Conservation (phyloP, 805 yeast genomes). For the Yarrowia sp. region DNA sequence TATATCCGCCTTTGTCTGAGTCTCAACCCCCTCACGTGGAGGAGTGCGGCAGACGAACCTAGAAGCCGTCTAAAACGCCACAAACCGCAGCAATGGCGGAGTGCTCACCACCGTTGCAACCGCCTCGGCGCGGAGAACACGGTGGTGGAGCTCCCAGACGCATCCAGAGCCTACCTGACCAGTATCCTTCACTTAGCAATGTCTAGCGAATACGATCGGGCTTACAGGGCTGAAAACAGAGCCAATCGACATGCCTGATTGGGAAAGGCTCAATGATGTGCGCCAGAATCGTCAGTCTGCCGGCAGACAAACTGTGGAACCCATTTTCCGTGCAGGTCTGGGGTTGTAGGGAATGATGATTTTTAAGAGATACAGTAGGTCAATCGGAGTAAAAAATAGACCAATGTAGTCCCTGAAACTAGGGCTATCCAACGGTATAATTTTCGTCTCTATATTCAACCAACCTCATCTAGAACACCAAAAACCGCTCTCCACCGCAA, state of each 20-base stretch:
- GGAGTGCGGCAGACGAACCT: conserved; percentile 25
- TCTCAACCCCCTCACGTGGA: conserved; percentile 14
- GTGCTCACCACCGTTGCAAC: neutral
- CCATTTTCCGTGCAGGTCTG: no score
- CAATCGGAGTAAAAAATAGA: no score
- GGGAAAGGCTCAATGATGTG: conserved; percentile 13
- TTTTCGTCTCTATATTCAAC: no score
- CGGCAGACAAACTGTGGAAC: neutral
- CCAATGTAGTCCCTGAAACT: no score
- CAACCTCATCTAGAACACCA: no score
- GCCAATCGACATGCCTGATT: conserved; percentile 15
- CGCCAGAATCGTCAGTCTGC: conserved; percentile 3
- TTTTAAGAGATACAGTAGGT: no score
- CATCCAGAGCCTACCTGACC: neutral
- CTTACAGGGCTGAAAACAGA: neutral
- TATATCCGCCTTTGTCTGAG: neutral
- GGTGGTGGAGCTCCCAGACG: neutral
- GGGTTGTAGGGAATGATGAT: no score
- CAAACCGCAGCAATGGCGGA: conserved; percentile 12
- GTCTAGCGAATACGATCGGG: conserved; percentile 6
- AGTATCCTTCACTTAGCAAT: neutral
- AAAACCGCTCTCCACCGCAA: neutral
- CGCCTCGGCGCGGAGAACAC: neutral
- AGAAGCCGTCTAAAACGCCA: conserved; percentile 23
- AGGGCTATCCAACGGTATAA: no score